Conservation (phyloP, 2,329 filamentous ascomycete genomes). For the Arthroderma sp. region DNA sequence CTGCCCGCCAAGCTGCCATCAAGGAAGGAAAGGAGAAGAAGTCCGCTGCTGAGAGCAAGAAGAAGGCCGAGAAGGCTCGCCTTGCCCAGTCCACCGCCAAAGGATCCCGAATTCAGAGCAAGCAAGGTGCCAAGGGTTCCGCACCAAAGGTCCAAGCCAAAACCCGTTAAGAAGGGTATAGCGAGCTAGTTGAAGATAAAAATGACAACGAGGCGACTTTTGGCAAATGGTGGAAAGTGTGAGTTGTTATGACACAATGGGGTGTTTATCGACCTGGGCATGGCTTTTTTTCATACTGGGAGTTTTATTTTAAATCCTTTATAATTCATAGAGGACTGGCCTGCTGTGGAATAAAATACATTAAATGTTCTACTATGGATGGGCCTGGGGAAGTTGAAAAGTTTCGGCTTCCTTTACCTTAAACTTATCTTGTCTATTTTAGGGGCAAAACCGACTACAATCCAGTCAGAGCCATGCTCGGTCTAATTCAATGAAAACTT, state of each 20-base stretch:
- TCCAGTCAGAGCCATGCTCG: too few species aligned
- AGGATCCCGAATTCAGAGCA: conserved; percentile 76
- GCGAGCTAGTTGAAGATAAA: not conserved
- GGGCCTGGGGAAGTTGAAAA: too few species aligned
- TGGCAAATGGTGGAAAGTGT: too few species aligned
- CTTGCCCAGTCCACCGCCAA: conserved; percentile 57
- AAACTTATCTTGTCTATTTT: too few species aligned
- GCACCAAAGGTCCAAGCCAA: conserved; percentile 72
- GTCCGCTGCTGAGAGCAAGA: conserved; percentile 68
- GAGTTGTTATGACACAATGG: not conserved
- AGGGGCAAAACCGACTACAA: too few species aligned
- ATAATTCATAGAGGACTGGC: conserved; percentile 1
- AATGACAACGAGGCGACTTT: too few species aligned
- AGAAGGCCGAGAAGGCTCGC: conserved; percentile 99
- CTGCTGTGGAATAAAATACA: too few species aligned
- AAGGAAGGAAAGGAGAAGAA: conserved; percentile 99
- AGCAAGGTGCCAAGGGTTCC: conserved; percentile 93
- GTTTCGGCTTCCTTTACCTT: too few species aligned
- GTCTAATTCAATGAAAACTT: too few species aligned
- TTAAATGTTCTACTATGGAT: too few species aligned
- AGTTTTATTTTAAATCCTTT: not conserved
- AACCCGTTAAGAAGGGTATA: conserved; percentile 52
- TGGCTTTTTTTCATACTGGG: not conserved
- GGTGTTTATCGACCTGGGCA: conserved; percentile 1
- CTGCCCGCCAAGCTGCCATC: conserved; percentile 79